Evolutionary conservation across 2,329 filamentous ascomycete species (phyloP).

Genomic region (Venturia nashicola): DNA sequence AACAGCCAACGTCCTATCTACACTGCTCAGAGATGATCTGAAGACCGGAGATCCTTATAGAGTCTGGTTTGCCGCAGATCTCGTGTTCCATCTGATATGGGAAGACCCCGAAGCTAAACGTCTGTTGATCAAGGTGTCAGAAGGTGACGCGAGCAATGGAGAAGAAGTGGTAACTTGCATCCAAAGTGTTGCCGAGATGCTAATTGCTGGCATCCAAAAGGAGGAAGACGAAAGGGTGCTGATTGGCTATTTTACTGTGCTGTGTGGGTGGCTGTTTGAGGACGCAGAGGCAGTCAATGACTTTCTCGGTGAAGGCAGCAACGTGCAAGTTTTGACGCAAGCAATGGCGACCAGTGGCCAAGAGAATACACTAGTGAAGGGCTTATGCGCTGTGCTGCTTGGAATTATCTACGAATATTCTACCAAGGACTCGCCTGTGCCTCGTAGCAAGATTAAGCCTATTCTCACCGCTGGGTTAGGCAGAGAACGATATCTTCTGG

Average conservation of each 20-base stretch:
- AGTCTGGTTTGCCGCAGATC: slow-evolving; percentile 76
- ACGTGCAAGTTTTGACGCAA: slow-evolving; percentile 75
- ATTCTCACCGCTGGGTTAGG: slow-evolving; percentile 67
- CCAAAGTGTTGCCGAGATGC: slow-evolving; percentile 73
- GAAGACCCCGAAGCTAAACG: slow-evolving; percentile 70
- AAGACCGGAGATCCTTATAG: slow-evolving; percentile 70
- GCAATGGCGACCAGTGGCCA: slow-evolving; percentile 39
- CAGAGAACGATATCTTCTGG: slow-evolving; percentile 77
- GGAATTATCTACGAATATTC: slow-evolving; percentile 94
- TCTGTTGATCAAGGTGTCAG: slow-evolving; percentile 67
- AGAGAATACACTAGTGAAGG: slow-evolving; percentile 53
- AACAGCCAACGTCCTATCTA: slow-evolving; percentile 77
- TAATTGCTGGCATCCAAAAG: slow-evolving; percentile 67
- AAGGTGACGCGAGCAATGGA: slow-evolving; percentile 77
- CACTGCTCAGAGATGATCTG: slow-evolving; percentile 39
- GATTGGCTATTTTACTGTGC: slow-evolving; percentile 78
- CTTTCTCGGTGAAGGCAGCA: slow-evolving; percentile 83
- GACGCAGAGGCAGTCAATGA: slow-evolving; percentile 86
- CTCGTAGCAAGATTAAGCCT: slow-evolving; percentile 67
- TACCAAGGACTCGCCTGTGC: slow-evolving; percentile 87
- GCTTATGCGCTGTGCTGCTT: slow-evolving; percentile 71
- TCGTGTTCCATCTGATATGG: slow-evolving; percentile 75
- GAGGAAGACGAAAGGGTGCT: slow-evolving; percentile 67
- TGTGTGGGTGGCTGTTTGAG: slow-evolving; percentile 85
- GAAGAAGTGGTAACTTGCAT: slow-evolving; percentile 95